phyloP scores from a whole-genome alignment of 345 rosid species.

The Eucalyptus victrix region DNA sequence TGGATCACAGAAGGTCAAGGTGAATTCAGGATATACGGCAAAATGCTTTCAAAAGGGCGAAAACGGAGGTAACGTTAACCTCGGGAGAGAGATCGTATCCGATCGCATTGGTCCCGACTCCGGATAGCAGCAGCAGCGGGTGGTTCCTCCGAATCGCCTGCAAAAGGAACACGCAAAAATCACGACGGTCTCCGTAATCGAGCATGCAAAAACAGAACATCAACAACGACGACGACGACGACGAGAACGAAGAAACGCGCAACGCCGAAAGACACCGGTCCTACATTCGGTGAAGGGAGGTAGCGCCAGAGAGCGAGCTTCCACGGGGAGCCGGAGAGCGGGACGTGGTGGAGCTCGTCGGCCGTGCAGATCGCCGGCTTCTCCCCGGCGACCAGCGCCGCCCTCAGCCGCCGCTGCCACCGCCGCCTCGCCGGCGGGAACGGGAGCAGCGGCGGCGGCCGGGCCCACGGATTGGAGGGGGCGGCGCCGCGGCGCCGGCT shows the following conservation, averaged over 20 bases:
- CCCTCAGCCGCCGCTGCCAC: conserved; percentile 3
- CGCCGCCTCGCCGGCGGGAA: not conserved
- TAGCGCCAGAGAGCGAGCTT: conserved; percentile 52
- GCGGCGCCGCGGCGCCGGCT: not conserved
- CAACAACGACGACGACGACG: not conserved
- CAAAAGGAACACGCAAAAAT: not conserved
- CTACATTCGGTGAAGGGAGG: conserved; percentile 39
- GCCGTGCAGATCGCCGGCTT: conserved; percentile 36
- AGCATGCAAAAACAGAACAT: not conserved
- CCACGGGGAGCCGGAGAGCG: conserved; percentile 25
- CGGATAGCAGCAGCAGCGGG: conserved; percentile 65
- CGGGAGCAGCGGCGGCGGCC: not conserved
- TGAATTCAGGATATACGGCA: not conserved
- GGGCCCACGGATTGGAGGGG: not conserved
- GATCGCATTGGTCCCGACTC: conserved; percentile 68
- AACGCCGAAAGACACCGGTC: not conserved
- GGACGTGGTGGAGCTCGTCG: conserved; percentile 42
- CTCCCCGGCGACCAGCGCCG: not conserved
- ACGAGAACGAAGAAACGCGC: not conserved
- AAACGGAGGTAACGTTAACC: conserved; percentile 7
- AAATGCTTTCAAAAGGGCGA: not conserved
- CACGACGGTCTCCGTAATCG: not conserved
- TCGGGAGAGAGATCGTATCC: conserved; percentile 72
- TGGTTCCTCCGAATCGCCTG: conserved; percentile 57
- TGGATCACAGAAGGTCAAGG: no score